Evolutionary conservation across 306 rosid genomes (phyloP).

Genomic region (Ceratonia siliqua): DNA sequence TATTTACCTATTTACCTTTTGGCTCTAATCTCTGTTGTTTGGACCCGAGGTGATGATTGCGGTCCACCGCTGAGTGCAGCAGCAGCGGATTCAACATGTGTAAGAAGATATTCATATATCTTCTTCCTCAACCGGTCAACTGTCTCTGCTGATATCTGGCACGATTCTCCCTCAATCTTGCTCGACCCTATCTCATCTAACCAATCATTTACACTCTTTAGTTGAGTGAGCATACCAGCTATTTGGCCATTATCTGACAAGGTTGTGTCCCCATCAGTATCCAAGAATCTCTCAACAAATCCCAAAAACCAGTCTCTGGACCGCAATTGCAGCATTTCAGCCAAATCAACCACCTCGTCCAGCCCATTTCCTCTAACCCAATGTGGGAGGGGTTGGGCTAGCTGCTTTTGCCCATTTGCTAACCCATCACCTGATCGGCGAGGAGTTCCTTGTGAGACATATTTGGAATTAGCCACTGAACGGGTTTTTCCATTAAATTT

Average conservation of each 20-base stretch:
- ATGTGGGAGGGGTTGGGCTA: slow-evolving; percentile 55
- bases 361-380: slow-evolving; percentile 80
- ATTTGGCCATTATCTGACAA: slow-evolving; percentile 86
- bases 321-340: slow-evolving; percentile 63
- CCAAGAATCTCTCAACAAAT: slow-evolving; percentile 90
- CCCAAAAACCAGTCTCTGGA: slow-evolving; percentile 88
- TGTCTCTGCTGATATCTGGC: slow-evolving; percentile 62
- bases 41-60: slow-evolving; percentile 51
- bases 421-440: slow-evolving; percentile 57
- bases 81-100: slow-evolving; percentile 97
- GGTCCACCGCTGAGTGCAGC: slow-evolving; percentile 83
- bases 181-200: slow-evolving; percentile 67
- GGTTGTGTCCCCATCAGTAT: slow-evolving; percentile 67
- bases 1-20: slow-evolving; percentile 53
- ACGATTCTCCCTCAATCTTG: slow-evolving; percentile 53
- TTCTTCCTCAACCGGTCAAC: slow-evolving; percentile 86
- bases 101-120: slow-evolving; percentile 94
- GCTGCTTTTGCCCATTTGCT: slow-evolving; percentile 56
- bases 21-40: slow-evolving; percentile 52
- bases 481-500: slow-evolving; percentile 63
- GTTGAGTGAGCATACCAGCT: slow-evolving; percentile 89
- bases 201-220: slow-evolving; percentile 97
- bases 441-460: slow-evolving; percentile 50
- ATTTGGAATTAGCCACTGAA: slow-evolving; percentile 48
- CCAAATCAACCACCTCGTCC: slow-evolving; percentile 64